These are phyloP conservation scores for Yarrowia yakushimensis DNA, from an alignment of 805 yeast species.

Conservation along the genomic window DNA sequence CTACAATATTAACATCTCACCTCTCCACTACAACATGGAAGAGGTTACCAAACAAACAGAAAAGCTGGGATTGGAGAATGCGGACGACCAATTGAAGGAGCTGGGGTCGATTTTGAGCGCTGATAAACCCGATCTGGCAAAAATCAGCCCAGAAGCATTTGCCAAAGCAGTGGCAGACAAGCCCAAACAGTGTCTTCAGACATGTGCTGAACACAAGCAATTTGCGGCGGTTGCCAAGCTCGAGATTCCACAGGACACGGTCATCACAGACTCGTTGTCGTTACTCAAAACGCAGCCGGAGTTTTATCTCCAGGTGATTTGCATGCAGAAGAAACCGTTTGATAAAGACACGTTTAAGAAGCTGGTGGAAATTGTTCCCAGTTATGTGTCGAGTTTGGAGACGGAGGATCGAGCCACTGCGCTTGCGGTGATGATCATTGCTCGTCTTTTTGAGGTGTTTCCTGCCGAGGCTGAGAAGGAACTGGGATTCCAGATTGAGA, in stretches of 20 bases:
- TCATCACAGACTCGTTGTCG: not conserved
- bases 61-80: not conserved
- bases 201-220: not conserved
- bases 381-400: slow-evolving; percentile 10
- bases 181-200: slow-evolving; percentile 2
- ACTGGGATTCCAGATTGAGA: slow-evolving; percentile 12
- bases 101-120: not conserved
- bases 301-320: slow-evolving; percentile 21
- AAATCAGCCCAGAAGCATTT: not conserved
- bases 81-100: not conserved
- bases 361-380: slow-evolving; percentile 5
- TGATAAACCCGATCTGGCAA: not conserved
- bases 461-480: slow-evolving; percentile 17
- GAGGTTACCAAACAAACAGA: not conserved
- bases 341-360: slow-evolving; percentile 6
- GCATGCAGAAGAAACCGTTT: slow-evolving; percentile 13
- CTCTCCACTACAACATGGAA: not conserved
- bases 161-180: not conserved
- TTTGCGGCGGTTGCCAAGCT: not conserved
- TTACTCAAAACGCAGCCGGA: slow-evolving; percentile 11
- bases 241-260: not conserved
- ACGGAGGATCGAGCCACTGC: not conserved
- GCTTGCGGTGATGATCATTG: slow-evolving; percentile 9
- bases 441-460: slow-evolving; percentile 1
- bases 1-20: not conserved